Evolutionary conservation across 208 protist species (phyloP), one percentile per base, ranked within the genome.

Genomic region (Trichomonas tenax): DNA sequence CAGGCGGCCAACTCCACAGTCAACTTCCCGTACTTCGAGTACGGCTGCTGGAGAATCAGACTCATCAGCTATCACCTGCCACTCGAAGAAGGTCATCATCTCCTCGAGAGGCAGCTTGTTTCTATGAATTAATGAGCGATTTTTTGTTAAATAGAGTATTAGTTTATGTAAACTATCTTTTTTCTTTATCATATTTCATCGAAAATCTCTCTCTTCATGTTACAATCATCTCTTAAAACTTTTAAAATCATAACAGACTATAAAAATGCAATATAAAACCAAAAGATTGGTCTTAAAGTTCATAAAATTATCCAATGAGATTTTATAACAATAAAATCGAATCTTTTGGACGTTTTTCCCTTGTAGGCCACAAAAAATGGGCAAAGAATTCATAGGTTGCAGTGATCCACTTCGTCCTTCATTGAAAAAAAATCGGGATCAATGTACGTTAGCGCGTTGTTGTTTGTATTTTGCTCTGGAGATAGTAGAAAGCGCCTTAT

Each of bases 11-110:
- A 93, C 10, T 51, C 44, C 26, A 38, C 40, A 38, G 44, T 93
- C 10, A 44, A 51, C 86, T 93, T 93, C 86, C 86, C 86, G 34
- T 93, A 93, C 31, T 93, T 93, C 26, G 86, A 93, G 31, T 93
- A 93, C 17, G 86, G 40, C n/a, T 3, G 34, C 14, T 48, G 14
- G 45, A 3, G 86, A 8, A 51, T 93, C 1, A 51, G 14, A 26
- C 44, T 93, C 31, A 93, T 51, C 4, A 41, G 46, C 11, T 58
- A 38, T 38, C 3, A 51, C 17, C 31, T 93, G 8, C 86, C 86
- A 34, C 44, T 93, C 15, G 10, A 41, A 21, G 44, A 93, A 51
- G 86, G 86, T 23, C 44, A 93, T 15, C 86, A 4, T 8, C 17
- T 93, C 26, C 17, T 51, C 6, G 26, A 93, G 17, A 40, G 40